Conservation (phyloP, 176 grass and related monocot genomes). For the Calamus simplicifolius region DNA sequence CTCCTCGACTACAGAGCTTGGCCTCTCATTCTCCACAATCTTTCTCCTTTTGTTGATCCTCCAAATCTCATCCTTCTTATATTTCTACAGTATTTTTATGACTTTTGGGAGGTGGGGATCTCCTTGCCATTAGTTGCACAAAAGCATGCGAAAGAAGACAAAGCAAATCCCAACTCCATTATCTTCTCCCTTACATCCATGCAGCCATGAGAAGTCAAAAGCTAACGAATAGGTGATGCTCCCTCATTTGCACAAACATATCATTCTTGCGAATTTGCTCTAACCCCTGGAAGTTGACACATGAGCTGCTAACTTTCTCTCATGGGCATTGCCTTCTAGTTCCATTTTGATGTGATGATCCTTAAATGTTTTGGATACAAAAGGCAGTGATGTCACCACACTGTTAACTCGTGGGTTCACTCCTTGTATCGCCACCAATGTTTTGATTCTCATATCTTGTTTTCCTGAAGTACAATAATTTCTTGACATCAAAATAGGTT, state of each 20-base stretch:
- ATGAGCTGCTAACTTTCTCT: constrained; percentile 18
- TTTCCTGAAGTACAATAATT: too few relatives aligned
- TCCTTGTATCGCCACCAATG: too few relatives aligned
- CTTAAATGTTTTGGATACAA: too few relatives aligned
- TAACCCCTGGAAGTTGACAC: constrained; percentile 15
- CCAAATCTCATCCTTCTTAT: background rate
- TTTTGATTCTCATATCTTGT: too few relatives aligned
- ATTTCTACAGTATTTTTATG: constrained; percentile 4
- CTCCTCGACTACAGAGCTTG: too few relatives aligned
- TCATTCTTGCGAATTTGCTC: background rate
- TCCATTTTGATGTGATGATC: too few relatives aligned
- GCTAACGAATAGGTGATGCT: constrained; percentile 8
- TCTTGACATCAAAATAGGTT: too few relatives aligned
- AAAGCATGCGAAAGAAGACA: constrained; percentile 26
- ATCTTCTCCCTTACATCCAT: constrained; percentile 29
- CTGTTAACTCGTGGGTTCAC: too few relatives aligned
- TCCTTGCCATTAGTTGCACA: constrained; percentile 15
- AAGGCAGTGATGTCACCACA: too few relatives aligned
- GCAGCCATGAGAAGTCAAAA: background rate
- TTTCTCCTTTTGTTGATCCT: too few relatives aligned
- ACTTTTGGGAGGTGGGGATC: constrained; percentile 9
- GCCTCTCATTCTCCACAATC: too few relatives aligned
- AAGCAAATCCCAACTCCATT: constrained; percentile 22
- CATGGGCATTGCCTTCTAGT: constrained; percentile 6
- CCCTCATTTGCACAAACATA: constrained; percentile 18